Base-by-base conservation (phyloP, 768 basidiomycete genomes). In the Chalciporus chontae region DNA sequence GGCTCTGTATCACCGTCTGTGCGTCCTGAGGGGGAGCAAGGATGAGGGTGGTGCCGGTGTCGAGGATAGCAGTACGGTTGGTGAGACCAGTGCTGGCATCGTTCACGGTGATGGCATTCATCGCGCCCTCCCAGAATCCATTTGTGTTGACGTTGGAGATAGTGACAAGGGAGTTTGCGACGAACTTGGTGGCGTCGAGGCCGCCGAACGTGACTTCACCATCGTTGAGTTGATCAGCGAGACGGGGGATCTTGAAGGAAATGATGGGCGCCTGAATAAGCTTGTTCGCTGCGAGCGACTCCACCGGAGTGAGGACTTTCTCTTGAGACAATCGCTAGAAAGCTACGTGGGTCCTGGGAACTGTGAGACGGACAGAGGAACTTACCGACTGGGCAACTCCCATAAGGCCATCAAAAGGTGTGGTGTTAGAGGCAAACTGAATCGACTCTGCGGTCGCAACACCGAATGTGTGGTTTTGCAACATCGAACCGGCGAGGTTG, bases 161-260 rank as follows among this genome's bases (percentile, higher is more conserved):
- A 0, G 78, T 81, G 38, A 78, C 73, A 32, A 88, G 72, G 3
- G 87, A 83, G 15, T 59, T 51, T 6, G 74, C 48, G 56, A 83
- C 76, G 64, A 90, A 88, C 68, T 91, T 90, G 53, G 77, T 72
- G 8, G 69, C 11, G 67, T 93, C 87, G 29, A 90, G 75, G 11
- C 77, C 85, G 29, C 90, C 91, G 54, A 94, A 87, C 8, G 90
- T 90, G 51, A 93, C 77, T 69, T 90, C 77, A 44, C 90, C 90
- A 56, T 90, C 85, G 48, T 77, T 71, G 17, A 69, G 63, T 58
- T 76, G 70, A 62, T 92, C 89, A 8, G 78, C 74, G 29, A 85
- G 70, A 50, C 91, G 86, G 3, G 87, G 76, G 48, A 94, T 81
- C 71, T 87, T 91, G 78, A 79, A 91, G 8, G 88, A 87, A 9